Percentiles rank a stretch among this genome's conserved stretches.
phyloP scores from a whole-genome alignment of 306 rosid genomes.

The Prunus mira region DNA sequence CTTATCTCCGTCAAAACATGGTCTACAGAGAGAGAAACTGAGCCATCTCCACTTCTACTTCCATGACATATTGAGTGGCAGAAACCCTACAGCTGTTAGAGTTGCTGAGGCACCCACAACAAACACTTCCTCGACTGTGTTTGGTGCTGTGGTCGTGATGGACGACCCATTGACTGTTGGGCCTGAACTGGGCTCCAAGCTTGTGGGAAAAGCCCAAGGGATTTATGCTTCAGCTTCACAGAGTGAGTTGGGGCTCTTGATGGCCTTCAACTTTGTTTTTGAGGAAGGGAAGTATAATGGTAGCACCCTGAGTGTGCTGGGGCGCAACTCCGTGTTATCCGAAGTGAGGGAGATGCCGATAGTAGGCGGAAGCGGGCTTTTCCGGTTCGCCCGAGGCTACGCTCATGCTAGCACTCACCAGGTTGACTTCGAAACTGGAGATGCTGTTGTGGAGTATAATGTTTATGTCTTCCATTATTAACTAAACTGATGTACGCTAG shows the following conservation, averaged over 20 bases:
- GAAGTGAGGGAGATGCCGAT: conserved; percentile 63
- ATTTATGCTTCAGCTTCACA: conserved; percentile 57
- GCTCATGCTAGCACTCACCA: conserved; percentile 38
- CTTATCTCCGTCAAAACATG: conserved; percentile 14
- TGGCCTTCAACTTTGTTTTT: conserved; percentile 59
- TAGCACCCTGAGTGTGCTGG: conserved; percentile 56
- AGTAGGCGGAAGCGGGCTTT: conserved; percentile 66
- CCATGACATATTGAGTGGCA: conserved; percentile 49
- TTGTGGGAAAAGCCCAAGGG: conserved; percentile 65
- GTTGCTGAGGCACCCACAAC: conserved; percentile 38
- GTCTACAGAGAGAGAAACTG: conserved; percentile 33
- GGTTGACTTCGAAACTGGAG: conserved; percentile 11
- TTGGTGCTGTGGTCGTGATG: conserved; percentile 52
- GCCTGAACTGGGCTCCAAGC: conserved; percentile 37
- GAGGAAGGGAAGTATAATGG: conserved; percentile 55
- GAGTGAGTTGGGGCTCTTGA: conserved; percentile 37
- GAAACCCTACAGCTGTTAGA: conserved; percentile 37
- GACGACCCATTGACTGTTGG: conserved; percentile 54
- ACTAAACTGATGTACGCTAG: conserved; percentile 8
- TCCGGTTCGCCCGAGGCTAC: conserved; percentile 73
- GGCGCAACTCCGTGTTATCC: conserved; percentile 37
- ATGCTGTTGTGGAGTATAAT: conserved; percentile 64
- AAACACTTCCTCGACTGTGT: conserved; percentile 18
- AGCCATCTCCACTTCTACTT: conserved; percentile 53
- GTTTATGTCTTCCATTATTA: conserved; percentile 57